Conservation (phyloP, 225 moss, liverwort and hornwort species). For the Neckera pumila region DNA sequence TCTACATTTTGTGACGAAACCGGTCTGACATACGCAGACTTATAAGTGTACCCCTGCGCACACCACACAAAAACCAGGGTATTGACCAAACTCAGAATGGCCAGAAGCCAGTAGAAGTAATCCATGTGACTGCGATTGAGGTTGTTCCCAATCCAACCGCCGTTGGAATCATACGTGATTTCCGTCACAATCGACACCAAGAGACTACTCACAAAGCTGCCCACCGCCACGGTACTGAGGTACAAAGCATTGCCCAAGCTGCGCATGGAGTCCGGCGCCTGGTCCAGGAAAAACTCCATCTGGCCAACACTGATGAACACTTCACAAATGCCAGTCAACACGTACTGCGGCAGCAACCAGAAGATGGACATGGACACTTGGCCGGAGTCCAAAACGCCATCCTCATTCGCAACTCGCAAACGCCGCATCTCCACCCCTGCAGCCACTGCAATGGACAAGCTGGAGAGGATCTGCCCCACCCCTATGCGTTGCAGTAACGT, state of each 20-base stretch:
- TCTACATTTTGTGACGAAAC: background rate
- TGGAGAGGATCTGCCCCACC: slow-evolving; percentile 77
- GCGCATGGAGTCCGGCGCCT: slow-evolving; percentile 92
- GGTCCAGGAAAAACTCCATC: slow-evolving; percentile 97
- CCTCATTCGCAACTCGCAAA: slow-evolving; percentile 24
- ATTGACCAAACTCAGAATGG: slow-evolving; percentile 56
- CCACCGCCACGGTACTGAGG: slow-evolving; percentile 92
- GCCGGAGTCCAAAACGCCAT: background rate
- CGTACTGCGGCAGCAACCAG: slow-evolving; percentile 92
- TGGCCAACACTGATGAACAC: slow-evolving; percentile 98
- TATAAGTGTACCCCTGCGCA: slow-evolving; percentile 69
- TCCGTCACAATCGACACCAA: slow-evolving; percentile 70
- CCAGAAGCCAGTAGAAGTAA: slow-evolving; percentile 95
- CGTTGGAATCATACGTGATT: slow-evolving; percentile 65
- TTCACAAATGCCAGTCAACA: slow-evolving; percentile 80
- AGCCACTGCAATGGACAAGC: slow-evolving; percentile 75
- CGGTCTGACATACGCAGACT: slow-evolving; percentile 11
- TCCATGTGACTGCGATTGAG: slow-evolving; percentile 85
- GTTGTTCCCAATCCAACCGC: slow-evolving; percentile 97
- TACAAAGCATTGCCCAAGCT: slow-evolving; percentile 93
- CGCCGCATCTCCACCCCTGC: slow-evolving; percentile 78
- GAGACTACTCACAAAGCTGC: slow-evolving; percentile 89
- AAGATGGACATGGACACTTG: slow-evolving; percentile 83
- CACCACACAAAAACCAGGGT: slow-evolving; percentile 48
- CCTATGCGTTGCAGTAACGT: slow-evolving; percentile 86